These are phyloP conservation scores for Straminergon stramineum DNA, from an alignment of 225 moss, liverwort and hornwort genomes.

Conservation along the genomic window DNA sequence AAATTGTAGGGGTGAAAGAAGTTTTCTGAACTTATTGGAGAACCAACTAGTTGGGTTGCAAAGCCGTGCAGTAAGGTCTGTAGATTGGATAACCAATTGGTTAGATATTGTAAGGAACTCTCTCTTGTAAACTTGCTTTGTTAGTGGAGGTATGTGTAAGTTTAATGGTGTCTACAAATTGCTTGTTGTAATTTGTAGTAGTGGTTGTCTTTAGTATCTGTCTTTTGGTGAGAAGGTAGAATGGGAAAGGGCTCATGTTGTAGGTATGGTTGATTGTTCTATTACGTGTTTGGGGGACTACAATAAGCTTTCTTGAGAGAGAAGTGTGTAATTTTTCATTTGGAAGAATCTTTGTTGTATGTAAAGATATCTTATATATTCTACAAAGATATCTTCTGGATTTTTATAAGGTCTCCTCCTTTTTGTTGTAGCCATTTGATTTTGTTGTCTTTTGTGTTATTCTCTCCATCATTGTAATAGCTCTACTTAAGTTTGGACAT, in stretches of 20 bases:
- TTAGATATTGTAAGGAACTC: background rate
- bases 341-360: background rate
- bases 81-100: background rate
- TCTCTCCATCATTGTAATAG: background rate
- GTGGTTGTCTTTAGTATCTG: background rate
- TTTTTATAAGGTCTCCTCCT: background rate
- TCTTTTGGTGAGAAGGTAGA: background rate
- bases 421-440: background rate
- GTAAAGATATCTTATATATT: background rate
- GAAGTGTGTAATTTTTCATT: background rate
- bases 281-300: background rate
- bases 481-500: background rate
- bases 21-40: background rate
- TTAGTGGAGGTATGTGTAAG: background rate
- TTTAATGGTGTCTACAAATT: background rate
- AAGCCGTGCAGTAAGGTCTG: background rate
- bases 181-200: background rate
- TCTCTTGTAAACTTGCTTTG: background rate
- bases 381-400: background rate
- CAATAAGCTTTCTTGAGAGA: background rate
- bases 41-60: background rate
- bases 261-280: background rate
- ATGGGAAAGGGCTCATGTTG: background rate
- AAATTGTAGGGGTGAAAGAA: background rate
- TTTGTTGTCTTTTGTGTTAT: background rate